These are phyloP conservation scores for Puccinia novopanici DNA, from an alignment of 1,284 basidiomycete species.

Conservation along the genomic window DNA sequence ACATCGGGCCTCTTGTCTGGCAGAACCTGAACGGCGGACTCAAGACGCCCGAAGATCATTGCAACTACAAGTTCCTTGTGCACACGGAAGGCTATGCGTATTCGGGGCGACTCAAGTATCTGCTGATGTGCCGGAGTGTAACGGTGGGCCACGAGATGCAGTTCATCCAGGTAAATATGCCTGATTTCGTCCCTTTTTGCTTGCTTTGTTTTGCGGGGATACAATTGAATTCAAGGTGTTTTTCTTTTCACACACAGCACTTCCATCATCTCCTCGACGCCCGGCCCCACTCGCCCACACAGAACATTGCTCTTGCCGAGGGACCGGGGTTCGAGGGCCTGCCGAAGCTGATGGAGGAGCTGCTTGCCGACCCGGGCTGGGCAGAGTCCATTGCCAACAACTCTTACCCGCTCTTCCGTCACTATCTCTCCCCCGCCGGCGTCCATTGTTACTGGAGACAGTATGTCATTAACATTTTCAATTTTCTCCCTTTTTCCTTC, in stretches of 20 bases:
- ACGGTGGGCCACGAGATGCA: slow-evolving; percentile 57
- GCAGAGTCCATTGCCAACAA: slow-evolving; percentile 58
- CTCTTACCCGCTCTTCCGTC: slow-evolving; percentile 56
- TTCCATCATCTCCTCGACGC: slow-evolving; percentile 60
- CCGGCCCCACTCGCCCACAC: slow-evolving; percentile 55
- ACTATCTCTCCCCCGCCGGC: slow-evolving; percentile 58
- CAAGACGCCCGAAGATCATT: slow-evolving; percentile 58
- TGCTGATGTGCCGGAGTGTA: slow-evolving; percentile 60
- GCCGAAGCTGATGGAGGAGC: slow-evolving; percentile 57
- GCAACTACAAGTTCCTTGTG: slow-evolving; percentile 59
- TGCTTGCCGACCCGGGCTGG: slow-evolving; percentile 55
- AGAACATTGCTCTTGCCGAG: slow-evolving; percentile 59
- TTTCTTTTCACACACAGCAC: slow-evolving; percentile 55
- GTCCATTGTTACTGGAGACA: slow-evolving; percentile 57
- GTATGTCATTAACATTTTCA: slow-evolving; percentile 32
- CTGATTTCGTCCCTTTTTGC: background rate
- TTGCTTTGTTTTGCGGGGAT: slow-evolving; percentile 41
- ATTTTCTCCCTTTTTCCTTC: background rate
- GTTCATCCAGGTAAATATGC: slow-evolving; percentile 50
- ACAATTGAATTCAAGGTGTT: background rate
- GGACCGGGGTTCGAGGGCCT: slow-evolving; percentile 56
- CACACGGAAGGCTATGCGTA: slow-evolving; percentile 60
- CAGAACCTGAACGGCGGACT: slow-evolving; percentile 49
- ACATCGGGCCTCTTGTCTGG: slow-evolving; percentile 39
- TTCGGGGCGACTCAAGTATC: slow-evolving; percentile 59